These are phyloP conservation scores for Exophiala mesophila DNA, from an alignment of 2,329 filamentous ascomycete genomes.

Conservation along the genomic window DNA sequence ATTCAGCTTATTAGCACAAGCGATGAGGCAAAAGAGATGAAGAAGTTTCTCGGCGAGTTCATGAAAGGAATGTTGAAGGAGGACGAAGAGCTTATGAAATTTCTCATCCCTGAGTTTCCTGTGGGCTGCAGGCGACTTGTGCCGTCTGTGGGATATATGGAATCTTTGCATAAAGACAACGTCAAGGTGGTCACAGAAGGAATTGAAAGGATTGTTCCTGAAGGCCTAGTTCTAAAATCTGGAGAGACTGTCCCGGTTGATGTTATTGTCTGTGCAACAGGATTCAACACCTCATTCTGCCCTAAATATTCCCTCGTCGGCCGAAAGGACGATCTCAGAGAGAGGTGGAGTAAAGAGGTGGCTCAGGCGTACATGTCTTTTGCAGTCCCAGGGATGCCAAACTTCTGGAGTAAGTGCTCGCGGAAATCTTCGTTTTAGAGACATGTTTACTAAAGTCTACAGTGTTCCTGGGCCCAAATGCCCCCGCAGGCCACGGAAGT, in stretches of 20 bases:
- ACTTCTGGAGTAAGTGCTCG: slow-evolving; percentile 28
- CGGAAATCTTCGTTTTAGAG: too few relatives aligned
- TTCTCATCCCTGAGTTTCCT: slow-evolving; percentile 34
- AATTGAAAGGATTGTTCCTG: slow-evolving; percentile 28
- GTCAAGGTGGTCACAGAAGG: slow-evolving; percentile 13
- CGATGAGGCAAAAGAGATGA: too few relatives aligned
- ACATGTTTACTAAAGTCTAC: too few relatives aligned
- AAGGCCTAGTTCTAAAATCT: slow-evolving; percentile 29
- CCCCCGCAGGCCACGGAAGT: slow-evolving; percentile 27
- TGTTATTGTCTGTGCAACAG: slow-evolving; percentile 32
- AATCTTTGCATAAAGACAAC: slow-evolving; percentile 20
- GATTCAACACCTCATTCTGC: slow-evolving; percentile 10
- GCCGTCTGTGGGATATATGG: slow-evolving; percentile 15
- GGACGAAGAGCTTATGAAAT: slow-evolving; percentile 26
- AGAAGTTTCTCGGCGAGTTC: too few relatives aligned
- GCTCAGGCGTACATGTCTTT: slow-evolving; percentile 43
- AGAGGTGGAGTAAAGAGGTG: slow-evolving; percentile 35
- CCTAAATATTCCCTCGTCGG: slow-evolving; percentile 12
- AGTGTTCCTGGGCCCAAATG: slow-evolving; percentile 26
- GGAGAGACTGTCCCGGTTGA: slow-evolving; percentile 30
- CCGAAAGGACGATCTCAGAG: slow-evolving; percentile 21
- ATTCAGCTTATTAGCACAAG: slow-evolving; percentile 27
- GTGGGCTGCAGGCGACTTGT: slow-evolving; percentile 42
- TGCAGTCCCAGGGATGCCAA: slow-evolving; percentile 43
- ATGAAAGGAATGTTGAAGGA: slow-evolving; percentile 7